Percentiles rank a stretch among this genome's conserved stretches.
Conservation (phyloP, 805 yeast genomes). For the Komagataella ulmi region DNA sequence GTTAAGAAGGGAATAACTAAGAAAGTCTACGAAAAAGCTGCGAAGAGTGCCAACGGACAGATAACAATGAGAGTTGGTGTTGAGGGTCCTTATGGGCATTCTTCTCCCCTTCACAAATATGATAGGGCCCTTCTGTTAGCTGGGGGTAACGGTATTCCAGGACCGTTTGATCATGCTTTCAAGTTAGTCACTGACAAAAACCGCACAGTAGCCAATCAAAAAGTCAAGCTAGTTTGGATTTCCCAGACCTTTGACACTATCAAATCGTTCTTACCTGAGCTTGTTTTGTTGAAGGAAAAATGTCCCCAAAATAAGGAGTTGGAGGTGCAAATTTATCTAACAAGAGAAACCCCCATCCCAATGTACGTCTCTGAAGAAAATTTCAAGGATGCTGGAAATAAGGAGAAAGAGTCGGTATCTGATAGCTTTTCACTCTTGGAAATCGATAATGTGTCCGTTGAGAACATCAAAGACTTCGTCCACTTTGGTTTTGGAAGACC, state of each 20-base stretch:
- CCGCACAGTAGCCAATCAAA: conserved; percentile 10
- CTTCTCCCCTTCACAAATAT: conserved; percentile 32
- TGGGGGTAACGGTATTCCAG: conserved; percentile 70
- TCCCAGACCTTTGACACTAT: conserved; percentile 39
- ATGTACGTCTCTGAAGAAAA: background rate
- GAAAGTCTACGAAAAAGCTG: conserved; percentile 20
- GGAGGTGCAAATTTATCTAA: conserved; percentile 22
- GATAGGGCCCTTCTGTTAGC: conserved; percentile 47
- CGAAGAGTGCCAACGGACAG: conserved; percentile 13
- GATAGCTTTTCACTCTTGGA: background rate
- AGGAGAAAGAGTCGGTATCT: background rate
- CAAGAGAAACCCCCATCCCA: conserved; percentile 15
- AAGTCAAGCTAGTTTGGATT: conserved; percentile 47
- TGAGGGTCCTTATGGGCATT: conserved; percentile 65
- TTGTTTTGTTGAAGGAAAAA: conserved; percentile 13
- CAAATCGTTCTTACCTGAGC: conserved; percentile 35
- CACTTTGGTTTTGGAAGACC: conserved; percentile 34
- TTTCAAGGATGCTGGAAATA: background rate
- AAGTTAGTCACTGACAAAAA: conserved; percentile 13
- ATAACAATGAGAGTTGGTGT: conserved; percentile 22
- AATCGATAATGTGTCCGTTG: conserved; percentile 11
- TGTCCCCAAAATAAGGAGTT: conserved; percentile 7
- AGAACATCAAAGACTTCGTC: conserved; percentile 18
- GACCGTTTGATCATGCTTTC: conserved; percentile 26
- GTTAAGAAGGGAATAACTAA: conserved; percentile 47